A percentile compares a stretch with the other conserved stretches of the same genome.
phyloP scores from a whole-genome alignment of 306 rosid species.

The Citrullus mucosospermus region DNA sequence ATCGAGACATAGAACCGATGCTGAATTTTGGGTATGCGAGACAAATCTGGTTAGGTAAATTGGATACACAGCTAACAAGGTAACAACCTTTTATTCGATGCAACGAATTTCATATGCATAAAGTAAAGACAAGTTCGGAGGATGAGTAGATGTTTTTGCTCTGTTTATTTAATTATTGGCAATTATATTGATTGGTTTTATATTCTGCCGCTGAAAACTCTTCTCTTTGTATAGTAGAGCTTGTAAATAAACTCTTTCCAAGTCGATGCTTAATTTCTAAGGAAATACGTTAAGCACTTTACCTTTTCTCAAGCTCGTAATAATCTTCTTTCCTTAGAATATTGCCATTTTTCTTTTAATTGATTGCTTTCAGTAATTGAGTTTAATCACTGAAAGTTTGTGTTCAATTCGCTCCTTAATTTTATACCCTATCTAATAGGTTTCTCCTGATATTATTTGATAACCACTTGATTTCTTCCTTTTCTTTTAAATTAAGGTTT shows the following conservation, averaged over 20 bases:
- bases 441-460: background rate
- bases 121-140: background rate
- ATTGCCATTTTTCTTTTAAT: no score
- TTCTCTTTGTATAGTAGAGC: background rate
- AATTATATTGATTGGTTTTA: background rate
- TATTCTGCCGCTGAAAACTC: background rate
- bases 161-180: background rate
- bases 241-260: background rate
- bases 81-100: background rate
- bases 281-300: background rate
- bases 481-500: no score
- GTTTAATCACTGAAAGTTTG: no score
- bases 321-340: background rate
- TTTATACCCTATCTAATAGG: background rate
- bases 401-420: background rate
- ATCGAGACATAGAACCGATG: background rate
- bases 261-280: background rate
- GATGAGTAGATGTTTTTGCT: background rate
- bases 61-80: conserved; percentile 10
- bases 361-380: no score
- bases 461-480: no score
- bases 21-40: background rate
- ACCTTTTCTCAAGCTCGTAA: background rate
- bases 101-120: background rate
- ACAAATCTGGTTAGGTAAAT: background rate